phyloP scores from a whole-genome alignment of 176 grass and related monocot species.

The Eragrostis curvula region DNA sequence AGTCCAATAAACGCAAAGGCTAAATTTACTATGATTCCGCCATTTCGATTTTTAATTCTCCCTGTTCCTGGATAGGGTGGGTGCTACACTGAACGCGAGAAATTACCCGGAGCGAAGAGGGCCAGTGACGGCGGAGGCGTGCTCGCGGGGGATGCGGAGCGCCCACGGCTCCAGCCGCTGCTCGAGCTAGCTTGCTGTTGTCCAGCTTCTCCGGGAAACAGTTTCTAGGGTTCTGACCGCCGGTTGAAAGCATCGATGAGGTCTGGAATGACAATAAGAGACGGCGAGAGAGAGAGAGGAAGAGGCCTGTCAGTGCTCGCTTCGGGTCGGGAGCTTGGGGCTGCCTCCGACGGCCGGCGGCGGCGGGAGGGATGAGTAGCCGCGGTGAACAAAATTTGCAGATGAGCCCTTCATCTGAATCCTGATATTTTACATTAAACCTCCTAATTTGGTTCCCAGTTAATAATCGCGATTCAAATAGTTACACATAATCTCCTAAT shows the following conservation, averaged over 20 bases:
- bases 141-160: conserved; percentile 67
- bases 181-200: conserved; percentile 78
- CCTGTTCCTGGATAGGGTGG: not conserved
- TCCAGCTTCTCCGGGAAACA: conserved; percentile 59
- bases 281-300: not conserved
- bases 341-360: not conserved
- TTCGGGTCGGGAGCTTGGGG: not conserved
- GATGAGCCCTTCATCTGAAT: not conserved
- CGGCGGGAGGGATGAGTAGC: not conserved
- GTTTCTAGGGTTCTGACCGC: too few species aligned
- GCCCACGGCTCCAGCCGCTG: conserved; percentile 61
- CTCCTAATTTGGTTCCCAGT: not conserved
- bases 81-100: not conserved
- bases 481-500: not conserved
- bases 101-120: conserved; percentile 69
- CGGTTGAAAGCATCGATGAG: not conserved
- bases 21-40: not conserved
- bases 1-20: too few species aligned
- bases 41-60: not conserved
- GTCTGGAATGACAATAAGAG: not conserved
- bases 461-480: not conserved
- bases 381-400: not conserved
- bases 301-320: not conserved
- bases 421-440: too few species aligned
- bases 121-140: conserved; percentile 57